These are phyloP conservation scores for Selenicereus undatus DNA, from an alignment of 148 eudicot species.

Conservation along the genomic window DNA sequence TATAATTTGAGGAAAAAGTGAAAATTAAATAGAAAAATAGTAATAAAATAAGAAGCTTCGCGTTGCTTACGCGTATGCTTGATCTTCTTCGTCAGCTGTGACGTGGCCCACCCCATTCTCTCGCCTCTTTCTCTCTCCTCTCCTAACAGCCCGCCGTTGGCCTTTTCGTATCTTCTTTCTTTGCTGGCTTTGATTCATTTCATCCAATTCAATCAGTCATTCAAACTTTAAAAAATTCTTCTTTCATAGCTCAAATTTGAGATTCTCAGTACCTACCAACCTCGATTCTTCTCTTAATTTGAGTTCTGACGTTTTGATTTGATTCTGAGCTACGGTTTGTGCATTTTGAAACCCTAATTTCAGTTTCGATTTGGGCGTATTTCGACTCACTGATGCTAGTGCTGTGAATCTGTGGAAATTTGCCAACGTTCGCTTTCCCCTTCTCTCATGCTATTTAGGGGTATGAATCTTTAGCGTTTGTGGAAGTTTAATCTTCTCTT, in stretches of 20 bases:
- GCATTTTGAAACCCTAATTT: slow-evolving; percentile 6
- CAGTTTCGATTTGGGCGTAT: neutral
- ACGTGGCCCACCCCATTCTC: slow-evolving; percentile 10
- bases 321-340: neutral
- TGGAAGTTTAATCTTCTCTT: slow-evolving; percentile 2
- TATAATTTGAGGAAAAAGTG: neutral
- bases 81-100: slow-evolving; percentile 1
- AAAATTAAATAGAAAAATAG: neutral
- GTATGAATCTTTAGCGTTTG: slow-evolving; percentile 9
- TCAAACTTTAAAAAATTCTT: neutral
- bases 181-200: neutral
- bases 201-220: neutral
- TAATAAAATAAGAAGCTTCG: neutral
- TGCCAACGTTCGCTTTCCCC: neutral
- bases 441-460: neutral
- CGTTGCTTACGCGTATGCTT: slow-evolving; percentile 8
- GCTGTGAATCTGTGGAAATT: slow-evolving; percentile 9
- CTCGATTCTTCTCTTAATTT: neutral
- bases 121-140: neutral
- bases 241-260: neutral
- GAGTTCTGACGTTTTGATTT: neutral
- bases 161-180: neutral
- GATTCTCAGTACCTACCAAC: neutral
- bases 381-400: neutral
- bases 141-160: neutral